Conservation (phyloP, 345 rosid species). For the Stellera chamaejasme region DNA sequence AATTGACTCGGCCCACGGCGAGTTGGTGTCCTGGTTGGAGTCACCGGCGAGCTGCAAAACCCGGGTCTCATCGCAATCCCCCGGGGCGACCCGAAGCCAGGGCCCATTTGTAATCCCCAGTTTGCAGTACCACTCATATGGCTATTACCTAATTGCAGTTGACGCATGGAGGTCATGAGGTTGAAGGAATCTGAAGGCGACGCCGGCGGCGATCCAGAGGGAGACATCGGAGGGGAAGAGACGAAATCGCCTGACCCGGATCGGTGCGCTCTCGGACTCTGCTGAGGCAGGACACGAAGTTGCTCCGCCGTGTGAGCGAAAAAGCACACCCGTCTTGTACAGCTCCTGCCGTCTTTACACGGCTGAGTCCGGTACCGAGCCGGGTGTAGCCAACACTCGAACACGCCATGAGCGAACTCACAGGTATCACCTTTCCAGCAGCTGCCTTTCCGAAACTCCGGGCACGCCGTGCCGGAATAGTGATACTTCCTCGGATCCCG, state of each 20-base stretch:
- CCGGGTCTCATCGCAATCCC: slow-evolving; percentile 24
- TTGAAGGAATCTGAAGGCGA: slow-evolving; percentile 33
- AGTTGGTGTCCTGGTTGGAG: slow-evolving; percentile 13
- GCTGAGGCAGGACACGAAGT: slow-evolving; percentile 43
- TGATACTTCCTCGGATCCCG: slow-evolving; percentile 52
- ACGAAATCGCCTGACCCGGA: slow-evolving; percentile 20
- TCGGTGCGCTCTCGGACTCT: slow-evolving; percentile 19
- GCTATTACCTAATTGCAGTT: slow-evolving; percentile 25
- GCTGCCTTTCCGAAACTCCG: slow-evolving; percentile 55
- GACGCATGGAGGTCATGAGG: slow-evolving; percentile 36
- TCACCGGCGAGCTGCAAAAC: slow-evolving; percentile 23
- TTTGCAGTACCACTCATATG: slow-evolving; percentile 17
- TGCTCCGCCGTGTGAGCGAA: slow-evolving; percentile 83
- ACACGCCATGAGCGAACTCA: slow-evolving; percentile 67
- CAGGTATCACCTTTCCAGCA: slow-evolving; percentile 50
- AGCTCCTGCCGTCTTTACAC: slow-evolving; percentile 66
- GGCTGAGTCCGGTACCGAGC: slow-evolving; percentile 76
- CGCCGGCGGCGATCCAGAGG: slow-evolving; percentile 47
- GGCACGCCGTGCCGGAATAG: slow-evolving; percentile 53
- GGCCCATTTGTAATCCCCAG: slow-evolving; percentile 32
- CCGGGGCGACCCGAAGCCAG: slow-evolving; percentile 27
- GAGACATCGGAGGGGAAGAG: slow-evolving; percentile 37
- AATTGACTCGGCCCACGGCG: slow-evolving; percentile 12
- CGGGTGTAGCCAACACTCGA: slow-evolving; percentile 93
- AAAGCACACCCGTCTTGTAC: slow-evolving; percentile 68